These are phyloP conservation scores for Neodidymelliopsis sp. DNA, from an alignment of 2,329 filamentous ascomycete species.

Conservation along the genomic window DNA sequence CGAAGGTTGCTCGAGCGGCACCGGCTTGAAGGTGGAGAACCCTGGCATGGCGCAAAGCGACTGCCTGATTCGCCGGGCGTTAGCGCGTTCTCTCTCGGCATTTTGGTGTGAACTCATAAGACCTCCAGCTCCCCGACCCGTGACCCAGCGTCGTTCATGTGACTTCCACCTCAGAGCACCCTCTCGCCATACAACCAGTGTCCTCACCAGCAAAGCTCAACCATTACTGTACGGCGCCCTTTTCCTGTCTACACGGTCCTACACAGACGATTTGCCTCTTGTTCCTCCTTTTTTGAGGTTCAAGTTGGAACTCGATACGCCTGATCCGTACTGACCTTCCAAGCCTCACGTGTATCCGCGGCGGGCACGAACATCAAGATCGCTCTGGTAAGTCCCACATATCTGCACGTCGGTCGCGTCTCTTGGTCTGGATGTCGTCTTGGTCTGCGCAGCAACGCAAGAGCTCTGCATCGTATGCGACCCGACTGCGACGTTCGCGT, in stretches of 20 bases:
- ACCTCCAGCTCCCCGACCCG: too few species aligned
- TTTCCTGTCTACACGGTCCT: background rate
- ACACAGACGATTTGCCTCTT: background rate
- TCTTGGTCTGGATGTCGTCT: constrained; percentile 10
- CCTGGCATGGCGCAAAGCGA: constrained; percentile 12
- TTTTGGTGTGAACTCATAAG: constrained; percentile 21
- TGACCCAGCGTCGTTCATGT: constrained; percentile 19
- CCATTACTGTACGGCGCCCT: constrained; percentile 11
- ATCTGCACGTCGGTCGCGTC: constrained; percentile 11
- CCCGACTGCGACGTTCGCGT: constrained; percentile 21
- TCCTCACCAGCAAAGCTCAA: constrained; percentile 6
- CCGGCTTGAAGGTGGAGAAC: constrained; percentile 15
- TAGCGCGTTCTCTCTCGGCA: constrained; percentile 18
- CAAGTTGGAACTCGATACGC: constrained; percentile 14
- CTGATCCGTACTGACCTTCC: constrained; percentile 19
- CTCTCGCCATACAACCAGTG: constrained; percentile 11
- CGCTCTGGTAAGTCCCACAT: constrained; percentile 22
- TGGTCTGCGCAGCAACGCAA: constrained; percentile 6
- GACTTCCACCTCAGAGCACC: constrained; percentile 15
- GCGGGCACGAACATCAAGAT: constrained; percentile 20
- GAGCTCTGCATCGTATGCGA: constrained; percentile 9
- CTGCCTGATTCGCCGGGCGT: constrained; percentile 9
- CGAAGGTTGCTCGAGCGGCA: constrained; percentile 15
- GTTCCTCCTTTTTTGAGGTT: background rate
- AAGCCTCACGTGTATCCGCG: constrained; percentile 23